Conservation (phyloP, 2,329 filamentous ascomycete genomes). For the Monilinia polystroma region DNA sequence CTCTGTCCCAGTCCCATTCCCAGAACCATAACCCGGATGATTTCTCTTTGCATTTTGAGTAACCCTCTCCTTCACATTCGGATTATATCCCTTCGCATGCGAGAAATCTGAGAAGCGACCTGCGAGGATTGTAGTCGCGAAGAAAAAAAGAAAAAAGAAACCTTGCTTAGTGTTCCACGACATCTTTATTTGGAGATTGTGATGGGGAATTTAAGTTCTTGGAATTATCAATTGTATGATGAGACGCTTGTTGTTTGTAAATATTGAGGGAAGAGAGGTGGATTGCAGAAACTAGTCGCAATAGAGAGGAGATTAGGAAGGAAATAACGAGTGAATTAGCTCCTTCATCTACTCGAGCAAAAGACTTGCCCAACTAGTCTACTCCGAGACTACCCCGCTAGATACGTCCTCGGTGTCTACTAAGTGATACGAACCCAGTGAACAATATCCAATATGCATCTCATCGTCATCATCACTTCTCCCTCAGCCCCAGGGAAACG, state of each 20-base stretch:
- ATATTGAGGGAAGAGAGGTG: background rate
- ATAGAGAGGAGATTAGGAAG: background rate
- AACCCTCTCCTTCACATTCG: background rate
- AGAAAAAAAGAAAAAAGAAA: background rate
- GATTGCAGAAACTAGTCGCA: background rate
- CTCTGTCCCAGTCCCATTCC: background rate
- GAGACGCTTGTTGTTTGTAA: background rate
- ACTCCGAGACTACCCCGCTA: background rate
- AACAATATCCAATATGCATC: background rate
- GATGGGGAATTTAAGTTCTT: background rate
- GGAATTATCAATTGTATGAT: background rate
- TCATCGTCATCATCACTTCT: background rate
- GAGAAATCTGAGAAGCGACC: constrained; percentile 11
- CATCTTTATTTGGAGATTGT: background rate
- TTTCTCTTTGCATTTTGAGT: background rate
- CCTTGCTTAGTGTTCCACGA: background rate
- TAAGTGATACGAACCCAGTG: background rate
- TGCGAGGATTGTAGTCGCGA: background rate
- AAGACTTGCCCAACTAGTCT: background rate
- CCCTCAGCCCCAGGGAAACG: background rate
- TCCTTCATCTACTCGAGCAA: background rate
- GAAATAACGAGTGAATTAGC: background rate
- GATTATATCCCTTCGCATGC: constrained; percentile 5
- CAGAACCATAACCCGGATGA: background rate
- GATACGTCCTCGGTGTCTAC: background rate